Evolutionary conservation across 805 yeast species (phyloP).

Genomic region (Metschnikowia bowlesiae): DNA sequence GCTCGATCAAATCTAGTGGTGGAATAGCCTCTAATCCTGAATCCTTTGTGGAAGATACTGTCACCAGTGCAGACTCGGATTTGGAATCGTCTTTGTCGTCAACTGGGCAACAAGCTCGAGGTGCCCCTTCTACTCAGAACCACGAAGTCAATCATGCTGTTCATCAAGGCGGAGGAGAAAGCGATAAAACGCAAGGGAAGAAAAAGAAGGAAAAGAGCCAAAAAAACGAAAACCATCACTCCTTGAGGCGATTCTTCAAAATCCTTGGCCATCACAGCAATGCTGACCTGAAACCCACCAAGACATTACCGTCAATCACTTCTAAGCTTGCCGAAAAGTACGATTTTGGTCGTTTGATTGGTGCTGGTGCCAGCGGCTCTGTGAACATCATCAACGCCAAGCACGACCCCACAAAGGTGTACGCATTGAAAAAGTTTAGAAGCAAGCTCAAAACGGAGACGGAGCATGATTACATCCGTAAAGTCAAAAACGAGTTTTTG

Average conservation of each 20-base stretch:
- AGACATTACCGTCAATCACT: slow-evolving; percentile 10
- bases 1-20: slow-evolving; percentile 17
- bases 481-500: slow-evolving; percentile 77
- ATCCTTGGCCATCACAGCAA: slow-evolving; percentile 33
- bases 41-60: slow-evolving; percentile 1
- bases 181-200: slow-evolving; percentile 1
- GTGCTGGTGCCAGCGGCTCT: slow-evolving; percentile 94
- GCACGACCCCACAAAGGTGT: slow-evolving; percentile 49
- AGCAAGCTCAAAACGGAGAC: slow-evolving; percentile 58
- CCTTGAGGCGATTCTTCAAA: slow-evolving; percentile 50
- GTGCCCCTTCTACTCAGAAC: neutral
- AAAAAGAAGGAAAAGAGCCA: slow-evolving; percentile 6
- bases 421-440: slow-evolving; percentile 86
- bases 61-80: neutral
- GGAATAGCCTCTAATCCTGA: slow-evolving; percentile 12
- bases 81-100: neutral
- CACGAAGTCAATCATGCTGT: neutral
- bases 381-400: slow-evolving; percentile 72
- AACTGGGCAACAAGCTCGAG: neutral
- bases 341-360: slow-evolving; percentile 68
- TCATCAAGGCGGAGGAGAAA: slow-evolving; percentile 1
- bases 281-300: slow-evolving; percentile 6
- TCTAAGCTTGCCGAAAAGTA: slow-evolving; percentile 47
- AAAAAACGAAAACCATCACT: slow-evolving; percentile 18
- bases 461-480: slow-evolving; percentile 65